Evolutionary conservation across 2,329 filamentous ascomycete genomes (phyloP).

Genomic region (Sordariomycetes sp.): DNA sequence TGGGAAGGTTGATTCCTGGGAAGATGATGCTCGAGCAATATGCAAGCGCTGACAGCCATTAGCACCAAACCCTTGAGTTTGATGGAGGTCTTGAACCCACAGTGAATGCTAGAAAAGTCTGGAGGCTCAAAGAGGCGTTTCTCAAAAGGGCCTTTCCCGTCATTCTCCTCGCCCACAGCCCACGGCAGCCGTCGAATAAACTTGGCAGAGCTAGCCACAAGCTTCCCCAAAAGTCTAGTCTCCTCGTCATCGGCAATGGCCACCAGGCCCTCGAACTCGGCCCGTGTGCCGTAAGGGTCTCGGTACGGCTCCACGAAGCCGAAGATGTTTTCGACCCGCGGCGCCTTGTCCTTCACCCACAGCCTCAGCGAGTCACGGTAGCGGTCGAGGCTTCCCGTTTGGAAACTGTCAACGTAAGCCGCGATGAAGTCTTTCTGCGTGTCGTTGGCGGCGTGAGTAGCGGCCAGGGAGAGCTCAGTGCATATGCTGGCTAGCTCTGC

Average conservation of each 20-base stretch:
- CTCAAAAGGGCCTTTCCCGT: conserved; percentile 48
- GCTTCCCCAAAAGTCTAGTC: conserved; percentile 44
- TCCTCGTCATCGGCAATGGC: conserved; percentile 56
- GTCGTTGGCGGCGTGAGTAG: conserved; percentile 37
- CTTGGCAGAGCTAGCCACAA: conserved; percentile 52
- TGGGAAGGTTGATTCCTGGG: conserved; percentile 30
- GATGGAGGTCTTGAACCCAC: conserved; percentile 18
- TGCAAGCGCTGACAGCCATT: conserved; percentile 21
- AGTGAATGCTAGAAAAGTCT: conserved; percentile 63
- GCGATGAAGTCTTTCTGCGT: conserved; percentile 38
- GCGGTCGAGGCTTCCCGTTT: conserved; percentile 39
- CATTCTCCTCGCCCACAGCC: conserved; percentile 28
- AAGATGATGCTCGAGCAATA: conserved; percentile 32
- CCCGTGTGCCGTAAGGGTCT: conserved; percentile 46
- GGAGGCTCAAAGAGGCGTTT: conserved; percentile 62
- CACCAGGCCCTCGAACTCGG: conserved; percentile 51
- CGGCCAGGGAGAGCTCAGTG: conserved; percentile 33
- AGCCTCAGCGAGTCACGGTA: conserved; percentile 43
- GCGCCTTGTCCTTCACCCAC: conserved; percentile 49
- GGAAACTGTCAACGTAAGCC: conserved; percentile 44
- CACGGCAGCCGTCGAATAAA: conserved; percentile 62
- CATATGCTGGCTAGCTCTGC: conserved; percentile 38
- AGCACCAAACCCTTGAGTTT: conserved; percentile 1
- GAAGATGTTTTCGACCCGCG: conserved; percentile 45
- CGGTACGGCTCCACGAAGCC: conserved; percentile 55